Percentiles rank a stretch among this genome's conserved stretches.
phyloP scores from a whole-genome alignment of 192 early-diverging fungal genomes.

The Podila horticola region DNA sequence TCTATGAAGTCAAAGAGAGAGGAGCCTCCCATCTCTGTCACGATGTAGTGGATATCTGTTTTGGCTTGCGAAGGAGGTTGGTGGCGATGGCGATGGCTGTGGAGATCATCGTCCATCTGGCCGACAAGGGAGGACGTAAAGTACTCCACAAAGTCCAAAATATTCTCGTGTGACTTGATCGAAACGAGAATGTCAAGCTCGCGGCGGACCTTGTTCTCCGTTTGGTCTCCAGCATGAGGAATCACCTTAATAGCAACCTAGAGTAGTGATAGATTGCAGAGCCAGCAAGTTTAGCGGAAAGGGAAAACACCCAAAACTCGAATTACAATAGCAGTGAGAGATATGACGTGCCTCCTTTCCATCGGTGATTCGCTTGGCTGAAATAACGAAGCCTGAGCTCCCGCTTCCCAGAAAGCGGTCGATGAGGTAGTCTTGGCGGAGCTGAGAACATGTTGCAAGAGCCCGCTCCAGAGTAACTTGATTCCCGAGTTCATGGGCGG shows the following conservation, averaged over 20 bases:
- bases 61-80: neutral
- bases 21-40: slow-evolving; percentile 17
- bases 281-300: neutral
- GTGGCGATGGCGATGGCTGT: neutral
- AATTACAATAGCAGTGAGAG: neutral
- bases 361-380: slow-evolving; percentile 12
- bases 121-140: neutral
- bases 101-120: neutral
- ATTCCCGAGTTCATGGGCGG: neutral
- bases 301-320: neutral
- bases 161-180: slow-evolving; percentile 20
- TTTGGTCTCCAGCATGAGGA: slow-evolving; percentile 4
- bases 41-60: slow-evolving; percentile 6
- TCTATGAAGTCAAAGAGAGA: slow-evolving; percentile 30
- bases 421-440: slow-evolving; percentile 8
- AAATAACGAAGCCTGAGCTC: slow-evolving; percentile 19
- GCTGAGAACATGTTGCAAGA: neutral
- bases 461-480: neutral
- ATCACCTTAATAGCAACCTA: slow-evolving; percentile 26
- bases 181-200: slow-evolving; percentile 18
- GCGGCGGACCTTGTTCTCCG: slow-evolving; percentile 18
- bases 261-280: neutral
- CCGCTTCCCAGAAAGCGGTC: slow-evolving; percentile 19
- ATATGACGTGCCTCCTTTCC: slow-evolving; percentile 8
- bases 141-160: slow-evolving; percentile 19